Evolutionary conservation across 139 green algal genomes (phyloP).

Genomic region (Nannochloris sp.): DNA sequence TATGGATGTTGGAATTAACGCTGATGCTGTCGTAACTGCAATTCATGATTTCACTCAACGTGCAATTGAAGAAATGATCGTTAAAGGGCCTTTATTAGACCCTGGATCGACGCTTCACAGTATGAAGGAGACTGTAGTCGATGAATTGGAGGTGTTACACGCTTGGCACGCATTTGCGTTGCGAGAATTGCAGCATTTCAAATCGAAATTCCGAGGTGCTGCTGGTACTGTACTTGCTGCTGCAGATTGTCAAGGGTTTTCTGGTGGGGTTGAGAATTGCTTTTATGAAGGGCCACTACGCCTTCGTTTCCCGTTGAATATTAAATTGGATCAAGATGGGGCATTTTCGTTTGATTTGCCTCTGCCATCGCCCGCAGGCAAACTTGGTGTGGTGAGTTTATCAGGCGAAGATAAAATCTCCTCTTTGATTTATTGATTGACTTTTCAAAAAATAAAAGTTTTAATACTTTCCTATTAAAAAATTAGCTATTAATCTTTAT

Average conservation of each 20-base stretch:
- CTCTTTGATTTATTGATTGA: neutral
- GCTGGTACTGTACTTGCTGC: slow-evolving; percentile 42
- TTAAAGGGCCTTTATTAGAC: slow-evolving; percentile 31
- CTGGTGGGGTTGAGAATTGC: slow-evolving; percentile 40
- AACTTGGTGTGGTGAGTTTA: slow-evolving; percentile 10
- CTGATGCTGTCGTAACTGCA: slow-evolving; percentile 45
- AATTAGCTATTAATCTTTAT: too few species aligned
- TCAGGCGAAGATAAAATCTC: neutral
- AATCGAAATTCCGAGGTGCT: slow-evolving; percentile 48
- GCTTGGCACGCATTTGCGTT: slow-evolving; percentile 50
- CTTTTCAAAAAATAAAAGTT: neutral
- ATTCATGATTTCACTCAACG: slow-evolving; percentile 48
- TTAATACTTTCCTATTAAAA: too few species aligned
- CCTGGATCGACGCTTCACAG: slow-evolving; percentile 1
- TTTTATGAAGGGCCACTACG: slow-evolving; percentile 63
- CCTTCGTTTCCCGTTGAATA: slow-evolving; percentile 31
- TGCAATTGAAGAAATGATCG: slow-evolving; percentile 39
- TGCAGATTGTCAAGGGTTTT: slow-evolving; percentile 41
- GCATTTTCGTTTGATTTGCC: slow-evolving; percentile 46
- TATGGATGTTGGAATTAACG: slow-evolving; percentile 38
- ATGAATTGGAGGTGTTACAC: slow-evolving; percentile 57
- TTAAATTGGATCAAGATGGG: slow-evolving; percentile 44
- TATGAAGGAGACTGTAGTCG: slow-evolving; percentile 33
- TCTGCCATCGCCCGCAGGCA: slow-evolving; percentile 37
- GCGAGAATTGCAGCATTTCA: slow-evolving; percentile 49